These are phyloP conservation scores for Ogataea salicorniae DNA, from an alignment of 805 yeast species.

Conservation along the genomic window DNA sequence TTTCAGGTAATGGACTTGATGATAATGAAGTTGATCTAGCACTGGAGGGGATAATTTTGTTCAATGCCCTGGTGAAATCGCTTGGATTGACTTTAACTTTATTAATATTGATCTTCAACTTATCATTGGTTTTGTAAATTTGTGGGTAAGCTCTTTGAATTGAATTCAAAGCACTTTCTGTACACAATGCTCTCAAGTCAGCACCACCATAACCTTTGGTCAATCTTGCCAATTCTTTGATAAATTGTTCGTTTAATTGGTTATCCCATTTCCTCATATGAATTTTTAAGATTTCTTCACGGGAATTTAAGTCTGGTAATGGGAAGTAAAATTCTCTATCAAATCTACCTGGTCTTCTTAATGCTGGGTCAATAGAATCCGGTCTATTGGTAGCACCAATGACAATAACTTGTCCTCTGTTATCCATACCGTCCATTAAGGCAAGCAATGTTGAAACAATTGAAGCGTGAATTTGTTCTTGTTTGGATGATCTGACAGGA, in stretches of 20 bases:
- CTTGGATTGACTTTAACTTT: slow-evolving; percentile 68
- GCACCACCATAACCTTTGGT: slow-evolving; percentile 99
- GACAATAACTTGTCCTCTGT: slow-evolving; percentile 95
- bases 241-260: slow-evolving; percentile 51
- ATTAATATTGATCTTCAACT: slow-evolving; percentile 66
- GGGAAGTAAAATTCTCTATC: slow-evolving; percentile 97
- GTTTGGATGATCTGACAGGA: slow-evolving; percentile 95
- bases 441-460: slow-evolving; percentile 94
- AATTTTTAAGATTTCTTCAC: slow-evolving; percentile 73
- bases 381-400: slow-evolving; percentile 98
- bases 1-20: slow-evolving; percentile 75
- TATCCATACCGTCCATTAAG: slow-evolving; percentile 98
- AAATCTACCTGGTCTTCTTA: slow-evolving; percentile 94
- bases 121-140: slow-evolving; percentile 72
- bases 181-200: slow-evolving; percentile 87
- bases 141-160: slow-evolving; percentile 93
- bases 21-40: slow-evolving; percentile 70
- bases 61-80: slow-evolving; percentile 83
- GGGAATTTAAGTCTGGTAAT: slow-evolving; percentile 74
- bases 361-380: slow-evolving; percentile 96
- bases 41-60: slow-evolving; percentile 86
- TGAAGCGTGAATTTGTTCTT: slow-evolving; percentile 97
- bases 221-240: slow-evolving; percentile 62
- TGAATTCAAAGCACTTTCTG: slow-evolving; percentile 90
- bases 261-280: slow-evolving; percentile 91